phyloP scores from a whole-genome alignment of 306 rosid species.

The Trichosanthes cucumerina region DNA sequence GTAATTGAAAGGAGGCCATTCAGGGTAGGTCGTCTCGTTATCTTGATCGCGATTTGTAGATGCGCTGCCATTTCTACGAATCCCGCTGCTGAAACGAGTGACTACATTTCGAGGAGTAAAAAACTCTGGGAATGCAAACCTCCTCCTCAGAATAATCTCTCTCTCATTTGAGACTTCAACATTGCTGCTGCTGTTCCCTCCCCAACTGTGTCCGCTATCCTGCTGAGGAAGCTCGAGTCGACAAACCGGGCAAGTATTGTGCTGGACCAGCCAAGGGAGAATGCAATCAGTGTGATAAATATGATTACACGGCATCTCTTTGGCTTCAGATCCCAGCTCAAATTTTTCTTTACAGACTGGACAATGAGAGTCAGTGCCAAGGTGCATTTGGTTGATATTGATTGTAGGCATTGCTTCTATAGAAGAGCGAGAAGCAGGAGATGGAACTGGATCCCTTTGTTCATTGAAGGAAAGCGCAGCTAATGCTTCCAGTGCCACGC shows the following conservation, averaged over 20 bases:
- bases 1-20: constrained; percentile 28
- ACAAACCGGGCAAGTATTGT: constrained; percentile 81
- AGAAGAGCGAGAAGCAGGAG: constrained; percentile 59
- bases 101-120: constrained; percentile 39
- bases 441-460: constrained; percentile 31
- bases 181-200: neutral
- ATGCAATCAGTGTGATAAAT: constrained; percentile 78
- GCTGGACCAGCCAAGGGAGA: constrained; percentile 69
- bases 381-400: constrained; percentile 44
- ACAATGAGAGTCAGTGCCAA: constrained; percentile 55
- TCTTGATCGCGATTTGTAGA: constrained; percentile 33
- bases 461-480: constrained; percentile 50
- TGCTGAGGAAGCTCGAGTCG: constrained; percentile 59
- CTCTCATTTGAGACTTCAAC: constrained; percentile 17
- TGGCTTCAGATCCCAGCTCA: constrained; percentile 61
- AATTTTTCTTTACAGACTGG: constrained; percentile 66
- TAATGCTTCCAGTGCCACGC: constrained; percentile 47
- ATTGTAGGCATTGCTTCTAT: constrained; percentile 72
- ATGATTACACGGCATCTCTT: constrained; percentile 77
- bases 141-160: constrained; percentile 40
- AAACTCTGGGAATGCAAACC: constrained; percentile 30
- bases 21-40: constrained; percentile 26
- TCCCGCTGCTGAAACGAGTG: constrained; percentile 7
- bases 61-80: constrained; percentile 33
- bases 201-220: constrained; percentile 20